Conservation (phyloP, 2,329 filamentous ascomycete genomes). For the Bretziella fagacearum region DNA sequence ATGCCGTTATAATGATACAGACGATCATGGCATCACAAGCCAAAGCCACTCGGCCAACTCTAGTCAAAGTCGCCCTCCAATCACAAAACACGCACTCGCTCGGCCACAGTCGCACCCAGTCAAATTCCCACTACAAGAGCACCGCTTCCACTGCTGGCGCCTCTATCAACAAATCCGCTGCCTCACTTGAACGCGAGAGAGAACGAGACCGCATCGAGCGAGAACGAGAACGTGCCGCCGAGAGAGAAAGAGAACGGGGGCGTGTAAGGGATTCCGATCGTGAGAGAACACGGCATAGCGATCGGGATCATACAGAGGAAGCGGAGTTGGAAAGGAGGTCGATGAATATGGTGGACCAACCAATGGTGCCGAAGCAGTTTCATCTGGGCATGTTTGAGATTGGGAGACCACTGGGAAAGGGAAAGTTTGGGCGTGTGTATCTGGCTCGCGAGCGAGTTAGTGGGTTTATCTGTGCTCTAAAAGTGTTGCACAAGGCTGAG, state of each 20-base stretch:
- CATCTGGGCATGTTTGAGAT: constrained; percentile 93
- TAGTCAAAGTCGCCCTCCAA: constrained; percentile 74
- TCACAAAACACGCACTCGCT: constrained; percentile 51
- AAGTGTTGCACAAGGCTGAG: constrained; percentile 73
- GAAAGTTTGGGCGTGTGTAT: constrained; percentile 77
- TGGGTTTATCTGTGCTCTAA: constrained; percentile 72
- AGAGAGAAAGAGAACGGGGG: constrained; percentile 2
- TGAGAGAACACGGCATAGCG: constrained; percentile 6
- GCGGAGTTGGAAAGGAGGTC: constrained; percentile 35
- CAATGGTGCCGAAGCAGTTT: constrained; percentile 45
- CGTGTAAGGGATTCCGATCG: constrained; percentile 2
- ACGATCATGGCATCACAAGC: constrained; percentile 14
- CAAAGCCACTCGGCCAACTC: constrained; percentile 40
- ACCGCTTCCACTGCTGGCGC: constrained; percentile 12
- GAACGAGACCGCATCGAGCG: too few relatives aligned
- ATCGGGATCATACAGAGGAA: constrained; percentile 39
- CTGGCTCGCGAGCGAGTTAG: constrained; percentile 63
- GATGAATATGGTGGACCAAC: constrained; percentile 38
- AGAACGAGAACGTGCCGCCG: background rate
- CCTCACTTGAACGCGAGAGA: constrained; percentile 9
- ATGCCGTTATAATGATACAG: background rate
- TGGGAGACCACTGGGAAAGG: constrained; percentile 68
- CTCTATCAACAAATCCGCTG: constrained; percentile 4
- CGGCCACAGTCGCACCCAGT: constrained; percentile 4
- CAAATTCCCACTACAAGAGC: constrained; percentile 2